Percentiles rank a stretch among this genome's conserved stretches.
Conservation (phyloP, 2,329 filamentous ascomycete genomes). For the Diaporthe eres region DNA sequence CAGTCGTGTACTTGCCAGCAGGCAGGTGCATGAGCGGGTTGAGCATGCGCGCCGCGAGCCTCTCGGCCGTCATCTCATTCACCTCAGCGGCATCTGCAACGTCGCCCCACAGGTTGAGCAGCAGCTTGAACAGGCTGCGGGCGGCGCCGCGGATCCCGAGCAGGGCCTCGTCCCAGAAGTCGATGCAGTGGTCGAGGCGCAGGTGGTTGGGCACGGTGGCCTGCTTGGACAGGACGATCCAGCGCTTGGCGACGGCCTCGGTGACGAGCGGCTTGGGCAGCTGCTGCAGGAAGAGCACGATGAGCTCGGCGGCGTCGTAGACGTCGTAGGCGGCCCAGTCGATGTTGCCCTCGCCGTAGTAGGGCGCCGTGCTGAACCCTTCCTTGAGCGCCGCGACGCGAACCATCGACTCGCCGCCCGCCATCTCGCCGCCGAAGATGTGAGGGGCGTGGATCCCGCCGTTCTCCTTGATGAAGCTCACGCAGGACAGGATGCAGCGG, state of each 20-base stretch:
- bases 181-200: conserved; percentile 58
- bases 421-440: conserved; percentile 53
- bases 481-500: conserved; percentile 58
- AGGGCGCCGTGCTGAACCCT: conserved; percentile 53
- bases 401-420: conserved; percentile 48
- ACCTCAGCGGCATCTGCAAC: conserved; percentile 54
- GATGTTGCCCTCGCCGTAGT: conserved; percentile 54
- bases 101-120: conserved; percentile 60
- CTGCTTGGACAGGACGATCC: conserved; percentile 58
- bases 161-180: conserved; percentile 63
- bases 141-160: conserved; percentile 55
- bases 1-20: conserved; percentile 52
- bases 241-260: conserved; percentile 55
- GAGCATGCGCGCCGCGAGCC: conserved; percentile 55
- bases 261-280: conserved; percentile 56
- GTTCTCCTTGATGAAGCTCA: conserved; percentile 53
- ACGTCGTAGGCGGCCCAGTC: conserved; percentile 54
- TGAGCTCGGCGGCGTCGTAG: conserved; percentile 58
- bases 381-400: conserved; percentile 54
- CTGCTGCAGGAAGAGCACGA: conserved; percentile 56
- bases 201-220: conserved; percentile 52
- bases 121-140: conserved; percentile 57
- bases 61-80: conserved; percentile 61
- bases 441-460: conserved; percentile 53
- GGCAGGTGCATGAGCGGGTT: conserved; percentile 57